Evolutionary conservation across 371 early-diverging fungal genomes (phyloP), one percentile per base, ranked within the genome.

Genomic region (Mucor mucedo): DNA sequence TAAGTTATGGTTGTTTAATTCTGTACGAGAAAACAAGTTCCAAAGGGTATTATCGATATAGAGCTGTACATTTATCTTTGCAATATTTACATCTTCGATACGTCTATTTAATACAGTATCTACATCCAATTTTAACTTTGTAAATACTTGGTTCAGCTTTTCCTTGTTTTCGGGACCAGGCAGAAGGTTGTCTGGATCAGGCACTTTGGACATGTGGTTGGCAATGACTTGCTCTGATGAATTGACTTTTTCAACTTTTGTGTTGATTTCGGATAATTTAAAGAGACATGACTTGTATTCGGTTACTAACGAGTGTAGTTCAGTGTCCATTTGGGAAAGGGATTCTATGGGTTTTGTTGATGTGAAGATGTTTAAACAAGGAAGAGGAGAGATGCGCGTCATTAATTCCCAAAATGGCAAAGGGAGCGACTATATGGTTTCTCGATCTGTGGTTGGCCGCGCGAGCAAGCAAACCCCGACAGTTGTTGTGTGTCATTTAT

Each of bases 11-110:
- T 52, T 53, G 27, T 47, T 41, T 63, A 67, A 27, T 40, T 58
- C 58, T 29, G 60, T 57, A 8, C 60, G 44, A 54, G 41, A 66
- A 52, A 64, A 64, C 1, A 64, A 33, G 9, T 61, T 72, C 79
- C 75, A 53, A n/a, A 77, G 32, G 13, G 58, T 56, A 48, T 79
- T 69, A 53, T 86, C 82, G 59, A 82, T 60, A 65, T 78, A 76
- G 21, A 80, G 71, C 54, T 86, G 82, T n/a, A 87, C 80, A 73
- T 82, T 84, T 40, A 66, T 56, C 38, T 78, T 67, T 5, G 56
- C 41, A n/a, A 67, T 62, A 44, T 71, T 70, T 47, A 67, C 48
- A 28, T 80, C 75, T 11, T 62, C 63, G 21, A 63, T 66, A 13
- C 74, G 53, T 13, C 71, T 73, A 7, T 60, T 48, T 21, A 80